A percentile compares a stretch with the other conserved stretches of the same genome.
These are phyloP conservation scores for Epithemia pelagica DNA, from an alignment of 108 stramenopile genomes.

Conservation along the genomic window DNA sequence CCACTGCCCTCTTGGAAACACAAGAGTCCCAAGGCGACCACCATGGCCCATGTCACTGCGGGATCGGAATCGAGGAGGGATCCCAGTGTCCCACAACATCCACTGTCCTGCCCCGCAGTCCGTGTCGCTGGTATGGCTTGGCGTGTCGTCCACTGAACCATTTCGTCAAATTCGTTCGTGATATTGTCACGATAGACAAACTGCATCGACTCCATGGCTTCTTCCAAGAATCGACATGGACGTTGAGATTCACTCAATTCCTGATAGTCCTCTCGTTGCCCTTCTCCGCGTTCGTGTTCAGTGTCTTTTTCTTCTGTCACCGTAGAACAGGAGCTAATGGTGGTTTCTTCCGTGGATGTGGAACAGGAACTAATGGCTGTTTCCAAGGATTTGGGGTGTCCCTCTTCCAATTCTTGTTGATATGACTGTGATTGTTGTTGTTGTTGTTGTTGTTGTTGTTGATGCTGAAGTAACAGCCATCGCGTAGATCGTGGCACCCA, in stretches of 20 bases:
- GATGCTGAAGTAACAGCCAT: conserved; percentile 33
- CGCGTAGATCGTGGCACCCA: conserved; percentile 36
- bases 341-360: background rate
- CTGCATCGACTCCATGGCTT: conserved; percentile 37
- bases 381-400: no score
- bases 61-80: conserved; percentile 5
- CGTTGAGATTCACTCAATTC: background rate
- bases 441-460: conserved; percentile 5
- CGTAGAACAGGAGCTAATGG: no score
- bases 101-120: background rate
- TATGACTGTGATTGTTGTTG: no score
- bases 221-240: conserved; percentile 2
- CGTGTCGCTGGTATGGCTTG: background rate
- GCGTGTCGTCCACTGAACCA: conserved; percentile 5
- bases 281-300: no score
- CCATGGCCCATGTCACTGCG: conserved; percentile 33
- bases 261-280: no score
- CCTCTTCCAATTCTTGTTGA: no score
- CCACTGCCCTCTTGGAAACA: conserved; percentile 70
- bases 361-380: background rate
- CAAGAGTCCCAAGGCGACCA: conserved; percentile 44
- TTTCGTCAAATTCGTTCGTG: conserved; percentile 28
- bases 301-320: no score
- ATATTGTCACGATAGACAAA: conserved; percentile 34
- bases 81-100: background rate